These are phyloP conservation scores for Pulveroboletus sp. DNA, from an alignment of 768 basidiomycete genomes.

Conservation along the genomic window DNA sequence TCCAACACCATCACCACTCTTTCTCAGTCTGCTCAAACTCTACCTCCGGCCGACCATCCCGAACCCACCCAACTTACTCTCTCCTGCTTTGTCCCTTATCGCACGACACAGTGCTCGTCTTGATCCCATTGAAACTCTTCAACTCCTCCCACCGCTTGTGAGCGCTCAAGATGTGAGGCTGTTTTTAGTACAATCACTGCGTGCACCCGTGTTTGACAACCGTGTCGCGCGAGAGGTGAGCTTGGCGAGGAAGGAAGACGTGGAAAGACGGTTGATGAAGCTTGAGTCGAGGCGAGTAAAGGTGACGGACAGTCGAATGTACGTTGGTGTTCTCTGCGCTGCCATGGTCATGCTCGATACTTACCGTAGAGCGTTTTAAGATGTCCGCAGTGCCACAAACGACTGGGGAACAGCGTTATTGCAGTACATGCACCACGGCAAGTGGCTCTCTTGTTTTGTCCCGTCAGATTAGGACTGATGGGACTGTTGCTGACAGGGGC, in stretches of 20 bases:
- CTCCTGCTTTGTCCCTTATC: conserved; percentile 85
- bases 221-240: conserved; percentile 64
- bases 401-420: conserved; percentile 88
- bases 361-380: conserved; percentile 35
- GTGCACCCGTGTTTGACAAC: conserved; percentile 64
- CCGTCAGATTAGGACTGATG: not conserved
- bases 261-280: conserved; percentile 66
- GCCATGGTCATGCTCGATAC: not conserved
- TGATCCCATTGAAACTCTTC: conserved; percentile 75
- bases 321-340: conserved; percentile 28
- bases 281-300: conserved; percentile 81
- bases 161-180: conserved; percentile 72
- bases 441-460: conserved; percentile 18
- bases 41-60: conserved; percentile 74
- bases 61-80: conserved; percentile 52
- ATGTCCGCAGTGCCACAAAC: conserved; percentile 94
- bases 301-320: conserved; percentile 92
- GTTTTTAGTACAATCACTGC: conserved; percentile 70
- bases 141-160: conserved; percentile 87
- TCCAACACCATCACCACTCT: conserved; percentile 57
- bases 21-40: conserved; percentile 78
- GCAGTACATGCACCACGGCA: conserved; percentile 88
- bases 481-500: conserved; percentile 48
- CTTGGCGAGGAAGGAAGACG: conserved; percentile 73
- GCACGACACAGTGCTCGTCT: conserved; percentile 77